A percentile compares a stretch with the other conserved stretches of the same genome.
Conservation (phyloP, 345 rosid species). For the Cardamine resedifolia region DNA sequence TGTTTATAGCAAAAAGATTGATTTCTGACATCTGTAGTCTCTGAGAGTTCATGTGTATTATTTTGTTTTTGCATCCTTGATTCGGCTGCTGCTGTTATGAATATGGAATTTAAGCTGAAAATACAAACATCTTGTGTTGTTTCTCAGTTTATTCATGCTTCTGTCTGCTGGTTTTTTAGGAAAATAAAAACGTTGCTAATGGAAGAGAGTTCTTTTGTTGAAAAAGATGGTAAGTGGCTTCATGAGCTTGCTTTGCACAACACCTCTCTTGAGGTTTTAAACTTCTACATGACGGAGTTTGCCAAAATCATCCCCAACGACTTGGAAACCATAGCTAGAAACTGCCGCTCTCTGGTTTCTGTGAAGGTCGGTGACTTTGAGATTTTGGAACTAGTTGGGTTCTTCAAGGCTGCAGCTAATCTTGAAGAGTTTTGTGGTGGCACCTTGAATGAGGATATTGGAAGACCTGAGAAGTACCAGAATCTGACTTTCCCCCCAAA, state of each 20-base stretch:
- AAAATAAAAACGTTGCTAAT: conserved; percentile 66
- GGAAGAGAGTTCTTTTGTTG: conserved; percentile 74
- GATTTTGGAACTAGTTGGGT: conserved; percentile 63
- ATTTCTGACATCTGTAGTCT: neutral
- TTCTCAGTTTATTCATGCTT: conserved; percentile 13
- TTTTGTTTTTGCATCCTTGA: conserved; percentile 6
- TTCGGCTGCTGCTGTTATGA: neutral
- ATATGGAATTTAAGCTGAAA: neutral
- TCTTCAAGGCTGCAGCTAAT: conserved; percentile 61
- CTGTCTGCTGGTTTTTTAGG: conserved; percentile 46
- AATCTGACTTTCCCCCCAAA: conserved; percentile 57
- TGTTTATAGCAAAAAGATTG: neutral
- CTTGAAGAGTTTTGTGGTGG: conserved; percentile 97
- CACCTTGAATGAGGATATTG: conserved; percentile 52
- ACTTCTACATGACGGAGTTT: conserved; percentile 84
- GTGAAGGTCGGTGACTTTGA: conserved; percentile 79
- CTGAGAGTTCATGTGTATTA: conserved; percentile 4
- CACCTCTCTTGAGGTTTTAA: conserved; percentile 69
- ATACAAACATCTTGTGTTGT: neutral
- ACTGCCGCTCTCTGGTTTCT: conserved; percentile 64
- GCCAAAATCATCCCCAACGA: conserved; percentile 51
- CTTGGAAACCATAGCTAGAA: conserved; percentile 75
- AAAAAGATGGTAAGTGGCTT: conserved; percentile 84
- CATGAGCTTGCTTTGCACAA: conserved; percentile 80
- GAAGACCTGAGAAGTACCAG: conserved; percentile 50